Conservation (phyloP, 83 land plant species). For the Picea mariana region DNA sequence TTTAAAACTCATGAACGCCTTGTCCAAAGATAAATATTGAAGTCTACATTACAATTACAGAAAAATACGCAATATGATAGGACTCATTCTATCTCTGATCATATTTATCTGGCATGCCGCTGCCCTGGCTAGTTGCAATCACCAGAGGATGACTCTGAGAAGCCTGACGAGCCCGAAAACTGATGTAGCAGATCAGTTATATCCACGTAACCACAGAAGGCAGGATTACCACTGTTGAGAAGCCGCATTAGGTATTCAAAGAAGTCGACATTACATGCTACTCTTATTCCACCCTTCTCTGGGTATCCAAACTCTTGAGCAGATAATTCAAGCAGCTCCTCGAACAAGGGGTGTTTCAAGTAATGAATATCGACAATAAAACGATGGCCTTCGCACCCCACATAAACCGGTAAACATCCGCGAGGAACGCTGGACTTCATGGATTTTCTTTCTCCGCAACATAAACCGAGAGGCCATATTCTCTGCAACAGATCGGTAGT, state of each 20-base stretch:
- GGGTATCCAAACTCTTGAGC: constrained; percentile 1
- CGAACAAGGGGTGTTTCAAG: constrained; percentile 3
- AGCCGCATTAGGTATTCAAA: constrained; percentile 1
- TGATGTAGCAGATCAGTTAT: not conserved
- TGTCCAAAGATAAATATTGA: no score
- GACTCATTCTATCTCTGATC: no score
- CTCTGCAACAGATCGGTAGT: not conserved
- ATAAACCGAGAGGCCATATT: not conserved
- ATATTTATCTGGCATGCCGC: no score
- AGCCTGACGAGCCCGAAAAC: not conserved
- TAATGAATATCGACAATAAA: not conserved
- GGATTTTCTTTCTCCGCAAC: not conserved
- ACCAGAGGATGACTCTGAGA: no score
- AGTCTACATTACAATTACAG: no score
- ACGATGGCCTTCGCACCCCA: not conserved
- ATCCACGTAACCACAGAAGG: not conserved
- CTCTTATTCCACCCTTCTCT: not conserved
- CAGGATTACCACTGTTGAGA: not conserved
- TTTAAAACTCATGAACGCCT: no score
- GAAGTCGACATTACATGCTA: not conserved
- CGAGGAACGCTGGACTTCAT: not conserved
- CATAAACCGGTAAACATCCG: not conserved
- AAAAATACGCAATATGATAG: no score
- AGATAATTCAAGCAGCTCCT: not conserved
- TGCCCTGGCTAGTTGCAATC: no score